These are phyloP conservation scores for Colletotrichum sojae DNA, from an alignment of 2,329 filamentous ascomycete species.

Conservation along the genomic window DNA sequence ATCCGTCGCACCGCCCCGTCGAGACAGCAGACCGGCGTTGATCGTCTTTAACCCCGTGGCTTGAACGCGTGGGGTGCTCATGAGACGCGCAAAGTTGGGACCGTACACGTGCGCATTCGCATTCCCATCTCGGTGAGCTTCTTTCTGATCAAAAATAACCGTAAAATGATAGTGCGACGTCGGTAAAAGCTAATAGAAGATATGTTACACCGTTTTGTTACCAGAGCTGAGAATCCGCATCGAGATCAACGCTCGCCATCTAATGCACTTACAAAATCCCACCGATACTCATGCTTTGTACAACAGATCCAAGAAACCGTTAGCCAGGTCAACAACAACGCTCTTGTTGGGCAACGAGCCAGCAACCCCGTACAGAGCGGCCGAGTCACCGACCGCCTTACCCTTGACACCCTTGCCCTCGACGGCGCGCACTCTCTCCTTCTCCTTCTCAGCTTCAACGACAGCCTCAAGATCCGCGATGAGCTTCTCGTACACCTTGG, in stretches of 20 bases:
- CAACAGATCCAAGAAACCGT: constrained; percentile 90
- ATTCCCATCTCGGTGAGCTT: background rate
- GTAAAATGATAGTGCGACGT: background rate
- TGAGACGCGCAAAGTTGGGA: background rate
- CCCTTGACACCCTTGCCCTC: constrained; percentile 78
- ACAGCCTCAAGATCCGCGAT: constrained; percentile 79
- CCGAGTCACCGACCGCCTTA: constrained; percentile 82
- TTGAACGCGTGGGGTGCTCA: constrained; percentile 21
- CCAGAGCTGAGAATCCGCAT: constrained; percentile 22
- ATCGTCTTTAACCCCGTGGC: constrained; percentile 13
- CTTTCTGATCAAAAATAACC: background rate
- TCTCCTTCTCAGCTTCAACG: constrained; percentile 82
- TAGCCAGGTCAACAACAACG: constrained; percentile 90
- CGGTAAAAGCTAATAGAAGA: constrained; percentile 8
- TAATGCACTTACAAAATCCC: constrained; percentile 33
- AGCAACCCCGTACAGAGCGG: constrained; percentile 94
- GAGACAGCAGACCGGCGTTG: background rate
- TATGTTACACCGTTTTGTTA: constrained; percentile 23
- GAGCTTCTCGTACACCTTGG: constrained; percentile 84
- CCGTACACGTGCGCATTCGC: background rate
- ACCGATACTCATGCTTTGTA: constrained; percentile 80
- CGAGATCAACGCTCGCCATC: constrained; percentile 31
- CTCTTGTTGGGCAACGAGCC: constrained; percentile 96
- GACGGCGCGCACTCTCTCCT: constrained; percentile 79
- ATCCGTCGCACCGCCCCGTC: background rate